Evolutionary conservation across 2,329 filamentous ascomycete species (phyloP), one percentile per base, ranked within the genome.

Genomic region (Fusarium setosum): DNA sequence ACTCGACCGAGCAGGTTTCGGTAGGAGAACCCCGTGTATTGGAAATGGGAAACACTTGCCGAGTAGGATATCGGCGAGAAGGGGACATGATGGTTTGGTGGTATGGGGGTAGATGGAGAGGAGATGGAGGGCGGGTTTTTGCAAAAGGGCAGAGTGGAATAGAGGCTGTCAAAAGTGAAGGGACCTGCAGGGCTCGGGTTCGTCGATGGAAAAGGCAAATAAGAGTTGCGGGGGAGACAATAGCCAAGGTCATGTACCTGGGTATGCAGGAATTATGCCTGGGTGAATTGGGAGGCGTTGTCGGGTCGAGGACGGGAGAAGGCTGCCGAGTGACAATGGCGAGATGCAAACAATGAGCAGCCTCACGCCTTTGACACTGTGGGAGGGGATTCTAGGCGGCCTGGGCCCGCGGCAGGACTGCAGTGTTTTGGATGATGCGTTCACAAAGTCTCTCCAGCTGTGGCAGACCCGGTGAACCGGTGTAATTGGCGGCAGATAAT

Each of bases 231-330:
- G 62, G 61, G 42, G 29, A 38, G 13, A 38, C n/a, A 23, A 32
- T 29, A 29, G 9, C 9, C 26, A 29, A 12, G 26, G 12, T 29
- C n/a, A n/a, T n/a, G n/a, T n/a, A n/a, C n/a, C n/a, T n/a, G n/a
- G 37, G 48, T 48, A 47, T 49, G 35, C 44, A 68, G 61, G 29
- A 56, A 55, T 13, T 20, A 51, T 47, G 31, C n/a, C 49, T 55
- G 38, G 40, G 9, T 20, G 49, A 50, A 31, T 38, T 20, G 61
- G 38, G 18, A 56, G 40, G 41, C 42, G 32, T 41, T 40, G 52
- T 8, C 52, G 34, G 60, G 47, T 55, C 52, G 44, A 52, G 40
- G 38, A 41, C 44, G 41, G 31, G 42, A 50, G 48, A 56, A 41
- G 47, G 26, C 31, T 26, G 13, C 34, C 10, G 23, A 70, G 56